Base-by-base conservation (phyloP, 2,329 filamentous ascomycete species). In the Endoconidiophora polonica region DNA sequence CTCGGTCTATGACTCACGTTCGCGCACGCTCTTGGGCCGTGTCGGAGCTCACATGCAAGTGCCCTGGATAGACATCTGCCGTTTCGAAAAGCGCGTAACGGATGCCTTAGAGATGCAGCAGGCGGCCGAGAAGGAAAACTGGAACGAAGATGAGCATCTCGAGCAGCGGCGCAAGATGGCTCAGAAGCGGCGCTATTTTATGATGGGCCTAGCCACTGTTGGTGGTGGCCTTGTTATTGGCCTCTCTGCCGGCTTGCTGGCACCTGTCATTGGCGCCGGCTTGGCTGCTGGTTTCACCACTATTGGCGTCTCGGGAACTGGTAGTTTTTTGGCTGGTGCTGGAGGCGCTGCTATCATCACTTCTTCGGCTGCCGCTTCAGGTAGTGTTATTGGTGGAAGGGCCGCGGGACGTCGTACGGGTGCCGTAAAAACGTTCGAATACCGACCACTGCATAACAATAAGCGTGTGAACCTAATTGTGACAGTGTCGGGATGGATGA, bases 41-140 rank as follows among this genome's bases (percentile, higher is more conserved):
- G 86, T 96, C 1, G 91, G 83, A 36, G 73, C 77, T 48, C 81
- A 83, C 54, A 74, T 98, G 57, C 79, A 84, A 40, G 81, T 98
- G 5, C 74, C 81, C 10, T 94, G 86, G 86, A 70, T 93, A 49
- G 91, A 98, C 56, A 94, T 96, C 52, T 94, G 87, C 64, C 80
- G 86, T 38, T 98, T 98, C 59, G 91, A 98, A 66, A 96, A 95
- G 67, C 82, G 87, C 48, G 86, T 98, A 4, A 95, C 91, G 5
- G 91, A 98, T 64, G 87, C 91, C 1, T 69, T 98, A 20, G 91
- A 98, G 64, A 95, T 98, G 86, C 90, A 96, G 65, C 87, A 96
- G 63, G 80, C 84, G 44, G 86, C 86, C 4, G 83, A 87, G 55
- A 93, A 90, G 59, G 91, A 98, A 65, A 94, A 90, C 55, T 98